Conservation (phyloP, 805 yeast species). For the Cyberlindnera nakhonratchasimensis region DNA sequence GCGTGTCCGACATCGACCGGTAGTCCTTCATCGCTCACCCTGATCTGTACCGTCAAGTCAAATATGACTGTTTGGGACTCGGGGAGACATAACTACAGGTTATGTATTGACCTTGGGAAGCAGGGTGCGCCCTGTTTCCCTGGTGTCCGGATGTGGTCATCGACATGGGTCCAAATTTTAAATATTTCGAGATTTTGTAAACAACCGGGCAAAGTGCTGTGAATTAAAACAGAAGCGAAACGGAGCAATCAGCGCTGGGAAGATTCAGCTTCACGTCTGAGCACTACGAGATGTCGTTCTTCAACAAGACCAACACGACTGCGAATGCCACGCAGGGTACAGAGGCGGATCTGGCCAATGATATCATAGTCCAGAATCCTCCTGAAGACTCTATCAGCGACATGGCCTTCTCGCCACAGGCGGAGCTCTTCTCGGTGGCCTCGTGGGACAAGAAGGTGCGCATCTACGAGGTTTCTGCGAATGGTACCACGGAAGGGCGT, state of each 20-base stretch:
- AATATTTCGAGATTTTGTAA: conserved; percentile 1
- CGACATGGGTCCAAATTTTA: background rate
- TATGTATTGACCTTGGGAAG: too few species aligned
- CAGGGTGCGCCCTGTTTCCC: too few species aligned
- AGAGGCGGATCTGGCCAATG: conserved; percentile 56
- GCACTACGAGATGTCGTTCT: conserved; percentile 36
- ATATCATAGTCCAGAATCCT: conserved; percentile 66
- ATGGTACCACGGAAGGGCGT: conserved; percentile 80
- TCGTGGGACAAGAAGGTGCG: conserved; percentile 96
- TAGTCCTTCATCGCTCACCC: background rate
- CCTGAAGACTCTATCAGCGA: conserved; percentile 93
- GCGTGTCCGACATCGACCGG: conserved; percentile 8
- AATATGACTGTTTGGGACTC: background rate
- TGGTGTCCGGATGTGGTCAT: conserved; percentile 1
- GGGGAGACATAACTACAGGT: background rate
- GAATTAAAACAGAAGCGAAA: too few species aligned
- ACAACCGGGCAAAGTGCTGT: background rate
- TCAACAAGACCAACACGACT: conserved; percentile 28
- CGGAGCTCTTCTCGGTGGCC: conserved; percentile 72
- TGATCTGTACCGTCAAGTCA: background rate
- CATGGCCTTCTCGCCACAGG: conserved; percentile 80
- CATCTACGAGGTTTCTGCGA: conserved; percentile 76
- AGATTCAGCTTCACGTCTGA: too few species aligned
- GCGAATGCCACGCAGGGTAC: conserved; percentile 23
- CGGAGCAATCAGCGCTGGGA: too few species aligned